These are phyloP conservation scores for Ophiostoma sp. DNA, from an alignment of 2,329 filamentous ascomycete genomes.

Conservation along the genomic window DNA sequence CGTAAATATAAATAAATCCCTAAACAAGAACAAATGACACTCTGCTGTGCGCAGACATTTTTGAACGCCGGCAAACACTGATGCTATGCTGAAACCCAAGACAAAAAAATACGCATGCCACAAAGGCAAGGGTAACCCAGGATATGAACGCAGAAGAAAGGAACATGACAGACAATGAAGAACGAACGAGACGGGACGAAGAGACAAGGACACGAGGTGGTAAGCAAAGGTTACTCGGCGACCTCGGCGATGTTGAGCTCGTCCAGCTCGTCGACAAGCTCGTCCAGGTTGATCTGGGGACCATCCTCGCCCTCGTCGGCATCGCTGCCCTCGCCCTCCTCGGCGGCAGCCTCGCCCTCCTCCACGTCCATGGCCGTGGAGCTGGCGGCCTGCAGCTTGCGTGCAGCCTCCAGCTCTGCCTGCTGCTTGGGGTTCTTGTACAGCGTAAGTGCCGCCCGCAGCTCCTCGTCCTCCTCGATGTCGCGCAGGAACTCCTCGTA, in stretches of 20 bases:
- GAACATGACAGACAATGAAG: not conserved
- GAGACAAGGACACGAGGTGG: not conserved
- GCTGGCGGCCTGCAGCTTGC: constrained; percentile 31
- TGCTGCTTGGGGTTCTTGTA: constrained; percentile 65
- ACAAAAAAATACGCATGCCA: constrained; percentile 18
- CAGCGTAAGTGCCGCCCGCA: constrained; percentile 74
- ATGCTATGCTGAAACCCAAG: constrained; percentile 16
- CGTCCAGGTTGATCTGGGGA: constrained; percentile 70
- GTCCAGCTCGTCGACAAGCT: constrained; percentile 87
- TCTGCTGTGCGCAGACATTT: constrained; percentile 7
- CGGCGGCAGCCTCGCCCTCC: constrained; percentile 48
- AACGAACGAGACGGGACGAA: not conserved
- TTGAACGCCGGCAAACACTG: constrained; percentile 14
- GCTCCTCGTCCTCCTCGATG: constrained; percentile 89
- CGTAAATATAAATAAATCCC: not conserved
- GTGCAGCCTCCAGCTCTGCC: constrained; percentile 32
- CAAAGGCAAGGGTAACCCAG: constrained; percentile 12
- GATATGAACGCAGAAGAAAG: constrained; percentile 13
- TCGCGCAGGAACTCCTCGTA: constrained; percentile 97
- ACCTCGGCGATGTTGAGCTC: constrained; percentile 67
- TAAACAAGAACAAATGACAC: not conserved
- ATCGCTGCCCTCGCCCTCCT: constrained; percentile 51
- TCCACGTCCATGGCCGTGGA: constrained; percentile 42
- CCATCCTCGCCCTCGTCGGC: constrained; percentile 53
- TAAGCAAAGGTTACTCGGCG: constrained; percentile 18